Evolutionary conservation across 2,329 filamentous ascomycete genomes (phyloP).

Genomic region (Piedraia hortae): DNA sequence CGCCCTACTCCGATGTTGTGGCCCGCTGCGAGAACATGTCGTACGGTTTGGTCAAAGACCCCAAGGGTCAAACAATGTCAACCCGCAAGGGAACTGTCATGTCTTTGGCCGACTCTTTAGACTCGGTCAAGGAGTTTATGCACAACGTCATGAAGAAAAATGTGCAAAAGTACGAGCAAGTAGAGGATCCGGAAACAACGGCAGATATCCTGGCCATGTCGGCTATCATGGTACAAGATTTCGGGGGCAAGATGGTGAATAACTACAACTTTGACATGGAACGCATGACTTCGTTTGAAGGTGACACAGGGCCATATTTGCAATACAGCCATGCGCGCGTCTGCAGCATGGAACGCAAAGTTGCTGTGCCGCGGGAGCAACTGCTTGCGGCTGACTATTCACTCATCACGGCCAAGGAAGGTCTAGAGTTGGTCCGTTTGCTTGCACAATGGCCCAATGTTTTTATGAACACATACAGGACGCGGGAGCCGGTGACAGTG

Average conservation of each 20-base stretch:
- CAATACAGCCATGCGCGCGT: conserved; percentile 60
- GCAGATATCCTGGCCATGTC: conserved; percentile 82
- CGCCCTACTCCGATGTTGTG: conserved; percentile 26
- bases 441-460: conserved; percentile 71
- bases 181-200: conserved; percentile 52
- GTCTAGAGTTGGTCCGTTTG: conserved; percentile 42
- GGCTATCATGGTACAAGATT: conserved; percentile 93
- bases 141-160: conserved; percentile 92
- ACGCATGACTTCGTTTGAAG: conserved; percentile 59
- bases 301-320: conserved; percentile 61
- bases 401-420: conserved; percentile 36
- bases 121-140: conserved; percentile 64
- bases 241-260: conserved; percentile 72
- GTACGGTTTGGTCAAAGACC: conserved; percentile 31
- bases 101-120: conserved; percentile 22
- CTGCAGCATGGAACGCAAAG: conserved; percentile 29
- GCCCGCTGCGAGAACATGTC: conserved; percentile 34
- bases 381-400: conserved; percentile 35
- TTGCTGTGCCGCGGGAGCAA: conserved; percentile 24
- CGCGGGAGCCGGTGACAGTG: conserved; percentile 44
- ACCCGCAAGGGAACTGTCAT: conserved; percentile 29
- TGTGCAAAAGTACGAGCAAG: conserved; percentile 65
- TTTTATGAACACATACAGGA: conserved; percentile 59
- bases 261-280: conserved; percentile 53
- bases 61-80: conserved; percentile 27